phyloP scores from a whole-genome alignment of 768 basidiomycete genomes.

The Mycena filopes region DNA sequence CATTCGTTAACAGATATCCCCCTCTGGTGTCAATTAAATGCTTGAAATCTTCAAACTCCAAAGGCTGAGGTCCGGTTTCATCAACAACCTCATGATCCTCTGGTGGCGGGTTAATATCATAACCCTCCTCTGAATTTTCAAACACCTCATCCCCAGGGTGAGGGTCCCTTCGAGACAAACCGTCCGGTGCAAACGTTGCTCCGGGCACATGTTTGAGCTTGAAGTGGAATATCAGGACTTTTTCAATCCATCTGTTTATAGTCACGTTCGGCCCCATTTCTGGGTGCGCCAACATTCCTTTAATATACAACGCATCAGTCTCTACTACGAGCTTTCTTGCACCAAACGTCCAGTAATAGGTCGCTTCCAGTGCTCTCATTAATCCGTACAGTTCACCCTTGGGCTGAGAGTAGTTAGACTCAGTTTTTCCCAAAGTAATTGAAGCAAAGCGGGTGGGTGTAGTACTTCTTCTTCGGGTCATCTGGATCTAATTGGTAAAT shows the following conservation, averaged over 20 bases:
- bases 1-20: background rate
- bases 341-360: slow-evolving; percentile 33
- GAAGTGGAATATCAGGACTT: slow-evolving; percentile 46
- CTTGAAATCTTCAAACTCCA: slow-evolving; percentile 6
- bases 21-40: background rate
- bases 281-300: slow-evolving; percentile 46
- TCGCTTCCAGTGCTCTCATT: slow-evolving; percentile 33
- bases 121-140: slow-evolving; percentile 29
- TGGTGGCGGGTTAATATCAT: background rate
- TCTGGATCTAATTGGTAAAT: slow-evolving; percentile 45
- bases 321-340: slow-evolving; percentile 43
- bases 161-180: slow-evolving; percentile 14
- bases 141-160: slow-evolving; percentile 44
- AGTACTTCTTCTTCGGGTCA: slow-evolving; percentile 35
- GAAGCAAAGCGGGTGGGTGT: slow-evolving; percentile 47
- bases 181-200: background rate
- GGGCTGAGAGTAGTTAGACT: slow-evolving; percentile 47
- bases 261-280: slow-evolving; percentile 44
- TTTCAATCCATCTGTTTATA: slow-evolving; percentile 49
- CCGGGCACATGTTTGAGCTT: slow-evolving; percentile 39
- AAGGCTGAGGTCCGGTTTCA: background rate
- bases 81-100: slow-evolving; percentile 1
- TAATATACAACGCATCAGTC: slow-evolving; percentile 45
- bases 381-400: slow-evolving; percentile 53
- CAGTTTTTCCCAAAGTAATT: slow-evolving; percentile 46